These are phyloP conservation scores for Candida patagonica DNA, from an alignment of 805 yeast genomes.

Conservation along the genomic window DNA sequence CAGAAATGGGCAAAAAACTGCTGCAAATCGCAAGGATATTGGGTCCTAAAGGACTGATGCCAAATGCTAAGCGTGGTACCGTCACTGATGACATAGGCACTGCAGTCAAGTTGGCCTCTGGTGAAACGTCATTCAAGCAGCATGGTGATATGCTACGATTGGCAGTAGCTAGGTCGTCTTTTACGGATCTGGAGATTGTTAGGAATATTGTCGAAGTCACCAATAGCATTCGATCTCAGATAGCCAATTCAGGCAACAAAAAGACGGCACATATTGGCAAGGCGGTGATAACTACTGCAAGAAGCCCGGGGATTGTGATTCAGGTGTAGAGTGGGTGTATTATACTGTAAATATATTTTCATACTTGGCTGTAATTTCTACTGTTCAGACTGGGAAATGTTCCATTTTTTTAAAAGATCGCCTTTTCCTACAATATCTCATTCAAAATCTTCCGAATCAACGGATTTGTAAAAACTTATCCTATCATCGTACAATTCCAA, in stretches of 20 bases:
- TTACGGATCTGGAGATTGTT: constrained; percentile 66
- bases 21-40: constrained; percentile 63
- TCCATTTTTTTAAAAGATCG: no score
- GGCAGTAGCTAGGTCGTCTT: constrained; percentile 69
- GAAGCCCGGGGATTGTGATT: constrained; percentile 73
- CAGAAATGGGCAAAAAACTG: constrained; percentile 61
- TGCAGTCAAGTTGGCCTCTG: constrained; percentile 47
- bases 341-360: background rate
- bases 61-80: constrained; percentile 77
- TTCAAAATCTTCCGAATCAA: no score
- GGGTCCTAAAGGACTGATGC: constrained; percentile 89
- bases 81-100: constrained; percentile 56
- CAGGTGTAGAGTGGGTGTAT: constrained; percentile 1
- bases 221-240: constrained; percentile 38
- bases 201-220: constrained; percentile 62
- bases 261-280: constrained; percentile 64
- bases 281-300: constrained; percentile 57
- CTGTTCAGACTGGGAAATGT: no score
- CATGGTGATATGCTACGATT: constrained; percentile 43
- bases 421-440: no score
- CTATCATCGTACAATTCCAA: no score
- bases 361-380: no score
- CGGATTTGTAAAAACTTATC: no score
- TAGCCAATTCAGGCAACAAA: constrained; percentile 40
- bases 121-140: constrained; percentile 74